Evolutionary conservation across 495 filamentous ascomycete genomes (phyloP), one percentile per base, ranked within the genome.

Genomic region (Penicillium lagena): DNA sequence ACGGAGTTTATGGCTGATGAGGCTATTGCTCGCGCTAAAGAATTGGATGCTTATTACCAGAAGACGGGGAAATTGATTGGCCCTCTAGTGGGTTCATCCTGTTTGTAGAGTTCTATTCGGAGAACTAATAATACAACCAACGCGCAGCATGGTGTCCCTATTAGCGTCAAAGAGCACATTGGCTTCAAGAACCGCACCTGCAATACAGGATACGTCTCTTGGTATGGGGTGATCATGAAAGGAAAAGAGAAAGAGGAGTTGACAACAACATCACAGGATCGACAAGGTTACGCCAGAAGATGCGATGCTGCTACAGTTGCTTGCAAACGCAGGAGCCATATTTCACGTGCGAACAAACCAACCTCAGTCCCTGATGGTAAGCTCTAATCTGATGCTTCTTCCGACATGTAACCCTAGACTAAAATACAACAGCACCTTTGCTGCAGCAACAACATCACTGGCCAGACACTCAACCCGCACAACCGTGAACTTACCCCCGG

Each of bases 321-420:
- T 72, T 12, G 42, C 47, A 7, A 64, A 67, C 34, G 63, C 67
- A 5, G 69, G 69, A 28, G 79, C 82, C 0, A 70, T 87, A 2
- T 72, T 86, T 22, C 80, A 79, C 47, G 75, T 77, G 50, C 85
- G 86, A 46, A 85, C 84, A 6, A 83, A 79, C 44, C 70, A 83
- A 28, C 79, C 81, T 13, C 67, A 71, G 32, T 64, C 67, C 14
- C 55, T 71, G 33, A 71, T 71, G 67, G 67, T 71, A 59, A 8
- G 51, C 5, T 10, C 30, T 45, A 38, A 51, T 17, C 22, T 22
- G 4, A 4, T 22, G 22, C 6, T 22, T 22, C 22, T 22, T 6
- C 4, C 22, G 22, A 4, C 22, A 22, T 22, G 22, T 22, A 22
- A 22, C 22, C 22, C 22, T 22, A 4, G 22, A 10, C 43, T 49